phyloP scores from a whole-genome alignment of 2,329 filamentous ascomycete genomes.

The Hypoxylon sp. region DNA sequence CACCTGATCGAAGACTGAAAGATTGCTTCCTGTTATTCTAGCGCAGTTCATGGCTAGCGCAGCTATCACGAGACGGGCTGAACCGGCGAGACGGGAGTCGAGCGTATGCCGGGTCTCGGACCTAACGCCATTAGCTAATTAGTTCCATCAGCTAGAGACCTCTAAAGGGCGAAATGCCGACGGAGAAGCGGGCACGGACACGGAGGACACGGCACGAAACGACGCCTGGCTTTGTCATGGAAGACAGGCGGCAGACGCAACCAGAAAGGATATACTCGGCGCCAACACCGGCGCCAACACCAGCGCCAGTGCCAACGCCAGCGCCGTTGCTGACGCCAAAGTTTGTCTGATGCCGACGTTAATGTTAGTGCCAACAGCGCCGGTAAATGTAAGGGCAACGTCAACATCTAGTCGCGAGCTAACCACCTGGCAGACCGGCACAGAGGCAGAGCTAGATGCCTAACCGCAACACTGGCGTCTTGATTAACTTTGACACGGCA shows the following conservation, averaged over 20 bases:
- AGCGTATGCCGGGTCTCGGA: constrained; percentile 20
- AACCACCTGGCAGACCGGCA: too few species aligned
- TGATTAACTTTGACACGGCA: constrained; percentile 26
- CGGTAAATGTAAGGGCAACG: too few species aligned
- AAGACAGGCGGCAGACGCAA: constrained; percentile 5
- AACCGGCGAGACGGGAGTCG: neutral
- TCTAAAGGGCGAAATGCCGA: neutral
- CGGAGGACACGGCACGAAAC: neutral
- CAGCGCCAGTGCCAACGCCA: too few species aligned
- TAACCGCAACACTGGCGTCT: neutral
- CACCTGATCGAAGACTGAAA: neutral
- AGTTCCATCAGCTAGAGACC: neutral
- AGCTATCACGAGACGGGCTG: too few species aligned
- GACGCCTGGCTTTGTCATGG: constrained; percentile 3
- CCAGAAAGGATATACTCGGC: constrained; percentile 23
- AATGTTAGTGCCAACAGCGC: neutral
- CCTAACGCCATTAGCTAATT: constrained; percentile 2
- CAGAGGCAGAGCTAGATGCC: neutral
- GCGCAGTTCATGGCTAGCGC: neutral
- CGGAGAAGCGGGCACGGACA: neutral
- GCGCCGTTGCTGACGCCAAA: too few species aligned
- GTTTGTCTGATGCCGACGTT: constrained; percentile 16
- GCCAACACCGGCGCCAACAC: too few species aligned
- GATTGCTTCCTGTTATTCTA: neutral
- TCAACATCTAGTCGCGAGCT: constrained; percentile 14